Evolutionary conservation across 2,329 filamentous ascomycete genomes (phyloP), one percentile per base, ranked within the genome.

Genomic region (Phaeophleospora eucalypticola): DNA sequence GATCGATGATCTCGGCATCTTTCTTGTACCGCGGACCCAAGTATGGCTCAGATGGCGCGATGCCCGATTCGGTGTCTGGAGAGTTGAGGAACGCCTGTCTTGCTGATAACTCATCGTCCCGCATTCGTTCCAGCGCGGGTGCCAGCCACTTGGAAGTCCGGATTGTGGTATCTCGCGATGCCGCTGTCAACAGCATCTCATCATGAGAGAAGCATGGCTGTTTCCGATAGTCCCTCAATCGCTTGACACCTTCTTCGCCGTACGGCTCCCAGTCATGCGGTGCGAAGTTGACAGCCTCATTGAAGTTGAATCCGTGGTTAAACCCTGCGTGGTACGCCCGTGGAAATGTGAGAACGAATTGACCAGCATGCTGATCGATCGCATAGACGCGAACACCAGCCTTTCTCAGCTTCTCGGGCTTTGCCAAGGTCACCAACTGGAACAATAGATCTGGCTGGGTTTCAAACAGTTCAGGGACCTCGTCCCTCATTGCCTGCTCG

Each of bases 141-240:
- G 86, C 87, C 14, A 98, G 77, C 93, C 93, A 98, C 68, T 93
- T 95, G 1, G 93, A 89, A 2, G 89, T 96, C 58, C 88, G 87
- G 46, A 98, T 97, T 0, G 81, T 83, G 2, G 83, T 79, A 57
- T 89, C 84, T 37, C 73, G 85, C 55, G 88, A 83, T 4, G 90
- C 89, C 6, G 93, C 93, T 2, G 91, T 96, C 72, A 94, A 84
- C 3, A 98, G 75, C 17, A 98, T 72, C 66, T 98, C 93, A 60
- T 98, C 93, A 57, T 98, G 93, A 0, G 91, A 97, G 66, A 98
- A 98, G 66, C 93, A 97, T 1, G 93, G 89, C 55, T 96, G 90
- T 46, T 90, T 82, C 46, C 91, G 80, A 66, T 96, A 98, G 41
- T 84, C 79, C 58, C 93, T 88, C 21, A 97, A 74, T 55, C 91